Percentiles rank a stretch among this genome's conserved stretches.
These are phyloP conservation scores for Rosa multiflora DNA, from an alignment of 306 rosid species.

Conservation along the genomic window DNA sequence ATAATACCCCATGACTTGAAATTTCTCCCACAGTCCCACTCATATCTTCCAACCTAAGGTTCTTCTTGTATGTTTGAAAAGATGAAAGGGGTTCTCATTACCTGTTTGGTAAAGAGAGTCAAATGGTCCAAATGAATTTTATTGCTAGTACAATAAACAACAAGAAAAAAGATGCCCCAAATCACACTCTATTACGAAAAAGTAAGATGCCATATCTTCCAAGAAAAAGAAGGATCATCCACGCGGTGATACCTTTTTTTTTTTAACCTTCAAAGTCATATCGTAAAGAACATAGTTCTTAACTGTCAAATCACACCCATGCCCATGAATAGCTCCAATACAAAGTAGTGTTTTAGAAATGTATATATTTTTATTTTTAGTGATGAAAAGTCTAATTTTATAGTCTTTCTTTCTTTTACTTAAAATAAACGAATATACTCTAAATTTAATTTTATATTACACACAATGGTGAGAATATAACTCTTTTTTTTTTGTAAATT, in stretches of 20 bases:
- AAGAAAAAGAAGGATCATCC: slow-evolving; percentile 28
- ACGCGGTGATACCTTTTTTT: slow-evolving; percentile 13
- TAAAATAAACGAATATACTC: no score
- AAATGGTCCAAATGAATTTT: slow-evolving; percentile 37
- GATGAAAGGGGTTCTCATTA: slow-evolving; percentile 39
- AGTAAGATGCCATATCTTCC: slow-evolving; percentile 59
- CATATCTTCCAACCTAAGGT: slow-evolving; percentile 16
- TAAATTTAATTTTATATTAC: no score
- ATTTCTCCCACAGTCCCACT: slow-evolving; percentile 20
- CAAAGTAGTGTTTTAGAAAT: background rate
- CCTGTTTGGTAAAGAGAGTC: slow-evolving; percentile 65
- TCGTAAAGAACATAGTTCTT: background rate
- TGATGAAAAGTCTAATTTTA: no score
- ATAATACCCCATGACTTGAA: slow-evolving; percentile 31
- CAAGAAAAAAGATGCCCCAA: slow-evolving; percentile 49
- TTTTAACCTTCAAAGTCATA: slow-evolving; percentile 7
- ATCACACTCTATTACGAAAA: slow-evolving; percentile 38
- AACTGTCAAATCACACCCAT: background rate
- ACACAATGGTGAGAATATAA: no score
- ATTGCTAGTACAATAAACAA: slow-evolving; percentile 40
- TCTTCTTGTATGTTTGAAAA: slow-evolving; percentile 35
- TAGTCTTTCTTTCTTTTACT: no score
- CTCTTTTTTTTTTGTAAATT: no score
- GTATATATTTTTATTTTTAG: no score
- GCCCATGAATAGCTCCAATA: background rate